Evolutionary conservation across 805 yeast species (phyloP), one percentile per base, ranked within the genome.

Genomic region (Zygotorulaspora florentina): DNA sequence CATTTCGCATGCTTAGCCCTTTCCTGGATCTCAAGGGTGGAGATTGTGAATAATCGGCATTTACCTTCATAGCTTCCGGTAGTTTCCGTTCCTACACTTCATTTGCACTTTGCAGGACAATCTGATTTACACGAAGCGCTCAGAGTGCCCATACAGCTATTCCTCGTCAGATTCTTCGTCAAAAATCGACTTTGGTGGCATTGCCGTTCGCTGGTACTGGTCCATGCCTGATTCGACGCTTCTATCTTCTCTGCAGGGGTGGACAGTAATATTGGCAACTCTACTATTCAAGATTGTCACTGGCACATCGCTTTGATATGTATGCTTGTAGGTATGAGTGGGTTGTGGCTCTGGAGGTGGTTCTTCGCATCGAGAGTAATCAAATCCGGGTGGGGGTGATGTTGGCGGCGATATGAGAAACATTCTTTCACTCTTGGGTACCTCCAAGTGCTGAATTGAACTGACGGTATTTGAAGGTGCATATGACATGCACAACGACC

Each of bases 401-500:
- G 66, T 58, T 13, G 74, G 74, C 6, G 75, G 75, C 0, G 74
- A 69, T 5, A 70, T 65, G 35, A 71, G 47, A 50, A 70, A 71
- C 61, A 67, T 47, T 40, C 64, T 57, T 7, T 60, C 54, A 34
- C 62, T 52, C 35, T 55, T 52, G 8, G 75, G 75, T 9, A 71
- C 55, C 37, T 61, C 36, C 12, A 70, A 48, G 40, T 62, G 64
- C 23, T 55, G 47, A 3, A 27, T 8, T 16, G 35, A 18, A 8
- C 34, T 30, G n/a, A 25, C 18, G 2, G 51, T 45, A 39, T 56
- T 53, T 2, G 50, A 37, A 30, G 52, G 18, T 1, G 65, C 54
- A 38, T 52, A 60, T 26, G 29, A 29, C 31, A 18, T 36, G 8
- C 26, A 16, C 40, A 46, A 39, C 37, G 45, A 38, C n/a, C 18